Percentiles rank a stretch among this genome's conserved stretches.
These are phyloP conservation scores for Rhinocladiella similis DNA, from an alignment of 2,329 filamentous ascomycete genomes.

Conservation along the genomic window DNA sequence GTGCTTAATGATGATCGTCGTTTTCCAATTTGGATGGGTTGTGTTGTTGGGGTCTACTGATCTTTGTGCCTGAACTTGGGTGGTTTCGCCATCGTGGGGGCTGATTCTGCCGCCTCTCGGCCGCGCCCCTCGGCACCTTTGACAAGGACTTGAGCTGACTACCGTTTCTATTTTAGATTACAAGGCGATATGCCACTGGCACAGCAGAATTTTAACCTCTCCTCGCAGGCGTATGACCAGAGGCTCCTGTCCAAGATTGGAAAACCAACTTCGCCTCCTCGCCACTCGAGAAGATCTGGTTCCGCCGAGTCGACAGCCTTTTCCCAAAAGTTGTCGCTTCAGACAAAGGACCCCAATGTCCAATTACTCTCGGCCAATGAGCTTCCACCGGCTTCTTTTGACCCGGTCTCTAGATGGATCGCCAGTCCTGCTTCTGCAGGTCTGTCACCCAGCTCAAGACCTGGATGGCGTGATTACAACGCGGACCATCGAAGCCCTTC, in stretches of 20 bases:
- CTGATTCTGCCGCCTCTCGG: slow-evolving; percentile 11
- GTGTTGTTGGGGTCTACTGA: neutral
- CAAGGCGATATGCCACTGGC: slow-evolving; percentile 62
- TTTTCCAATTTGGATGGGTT: neutral
- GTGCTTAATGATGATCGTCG: slow-evolving; percentile 1
- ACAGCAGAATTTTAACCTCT: slow-evolving; percentile 57
- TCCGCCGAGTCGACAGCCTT: slow-evolving; percentile 37
- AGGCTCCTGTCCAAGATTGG: slow-evolving; percentile 63
- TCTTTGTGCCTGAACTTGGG: neutral
- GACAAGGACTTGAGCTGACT: slow-evolving; percentile 15
- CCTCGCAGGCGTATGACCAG: slow-evolving; percentile 64
- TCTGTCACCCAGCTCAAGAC: slow-evolving; percentile 42
- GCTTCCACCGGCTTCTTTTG: slow-evolving; percentile 15
- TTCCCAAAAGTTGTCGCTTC: slow-evolving; percentile 34
- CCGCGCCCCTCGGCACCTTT: slow-evolving; percentile 1
- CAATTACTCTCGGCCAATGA: slow-evolving; percentile 22
- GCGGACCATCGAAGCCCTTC: slow-evolving; percentile 45
- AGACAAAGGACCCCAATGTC: slow-evolving; percentile 21
- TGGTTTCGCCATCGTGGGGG: slow-evolving; percentile 13
- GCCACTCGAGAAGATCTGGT: slow-evolving; percentile 36
- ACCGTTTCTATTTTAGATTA: slow-evolving; percentile 42
- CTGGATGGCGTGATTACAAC: slow-evolving; percentile 41
- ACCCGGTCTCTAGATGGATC: slow-evolving; percentile 35
- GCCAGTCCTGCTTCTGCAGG: slow-evolving; percentile 42
- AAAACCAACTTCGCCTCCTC: slow-evolving; percentile 57